Evolutionary conservation across 2,329 filamentous ascomycete genomes (phyloP), one percentile per base, ranked within the genome.

Genomic region (Pseudogymnoascus sp.): DNA sequence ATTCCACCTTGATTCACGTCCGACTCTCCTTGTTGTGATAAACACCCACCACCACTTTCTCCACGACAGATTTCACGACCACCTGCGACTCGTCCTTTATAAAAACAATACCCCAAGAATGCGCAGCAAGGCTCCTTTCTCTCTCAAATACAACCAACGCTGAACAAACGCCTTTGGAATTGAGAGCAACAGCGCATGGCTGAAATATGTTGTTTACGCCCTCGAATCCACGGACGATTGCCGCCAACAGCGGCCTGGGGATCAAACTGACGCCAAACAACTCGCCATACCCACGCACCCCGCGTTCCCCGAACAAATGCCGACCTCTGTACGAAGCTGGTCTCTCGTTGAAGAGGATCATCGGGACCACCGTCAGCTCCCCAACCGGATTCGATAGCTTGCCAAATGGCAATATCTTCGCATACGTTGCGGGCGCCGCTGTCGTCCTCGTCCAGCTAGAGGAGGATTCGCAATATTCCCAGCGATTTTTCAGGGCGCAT

Each of bases 371-470:
- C 6, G 93, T 91, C 65, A 84, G 80, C 66, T 89, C 89, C 4
- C 87, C 91, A 39, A 92, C 89, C 71, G 91, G 90, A 64, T 96
- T 99, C 74, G 91, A 95, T 71, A 86, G 84, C 65, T 85, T 93
- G 63, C 79, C 87, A 39, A 83, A 86, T 11, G 87, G 82, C 60
- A 77, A 77, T 61, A 80, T 80, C 58, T 96, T 97, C 74, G 91
- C 91, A 61, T 94, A 96, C 72, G 92, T 91, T 65, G 93, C 94
- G 7, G 94, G 94, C 61, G 94, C 91, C 8, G 91, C 93, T 43
- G 93, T 91, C n/a, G 90, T 99, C 0, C 84, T 97, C 16, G 90
- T 92, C 6, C 86, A 89, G 67, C 79, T 97, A 59, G 84, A 90
- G 65, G 83, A 85, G 59, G 79, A 89, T 70, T 81, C 64, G 74